These are phyloP conservation scores for Ophiostoma australiae DNA, from an alignment of 2,329 filamentous ascomycete species.

Conservation along the genomic window DNA sequence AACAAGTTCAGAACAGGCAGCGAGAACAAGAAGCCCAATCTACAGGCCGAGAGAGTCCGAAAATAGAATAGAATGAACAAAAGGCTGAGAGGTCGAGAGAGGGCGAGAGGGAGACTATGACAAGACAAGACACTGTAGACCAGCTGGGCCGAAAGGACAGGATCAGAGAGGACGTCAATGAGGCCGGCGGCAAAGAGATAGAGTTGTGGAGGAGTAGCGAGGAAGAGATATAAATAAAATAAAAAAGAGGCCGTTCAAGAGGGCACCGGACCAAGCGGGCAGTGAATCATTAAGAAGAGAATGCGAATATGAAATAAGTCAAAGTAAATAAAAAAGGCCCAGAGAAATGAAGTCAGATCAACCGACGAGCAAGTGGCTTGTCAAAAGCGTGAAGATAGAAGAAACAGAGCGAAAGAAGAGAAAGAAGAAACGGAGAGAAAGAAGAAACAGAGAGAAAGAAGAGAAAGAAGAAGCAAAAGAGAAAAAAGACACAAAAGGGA, in stretches of 20 bases:
- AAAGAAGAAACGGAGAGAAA: neutral
- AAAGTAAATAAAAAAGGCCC: neutral
- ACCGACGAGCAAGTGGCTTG: slow-evolving; percentile 8
- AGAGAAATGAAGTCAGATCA: neutral
- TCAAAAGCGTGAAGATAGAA: slow-evolving; percentile 10
- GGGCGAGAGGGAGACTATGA: neutral
- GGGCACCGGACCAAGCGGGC: slow-evolving; percentile 13
- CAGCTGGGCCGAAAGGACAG: neutral
- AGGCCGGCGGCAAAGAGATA: slow-evolving; percentile 7
- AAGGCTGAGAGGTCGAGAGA: neutral
- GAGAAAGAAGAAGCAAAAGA: neutral
- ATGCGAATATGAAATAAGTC: neutral
- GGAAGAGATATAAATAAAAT: neutral
- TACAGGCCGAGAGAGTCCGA: neutral
- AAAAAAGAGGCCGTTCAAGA: neutral
- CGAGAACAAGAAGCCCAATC: neutral
- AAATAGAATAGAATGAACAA: slow-evolving; percentile 6
- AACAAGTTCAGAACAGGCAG: neutral
- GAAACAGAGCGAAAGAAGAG: neutral
- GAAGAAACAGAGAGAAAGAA: neutral
- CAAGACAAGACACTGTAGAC: neutral
- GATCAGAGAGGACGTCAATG: neutral
- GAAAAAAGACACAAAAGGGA: neutral
- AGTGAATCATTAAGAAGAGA: slow-evolving; percentile 12
- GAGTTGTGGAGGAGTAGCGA: neutral